These are phyloP conservation scores for Alternaria incomplexa DNA, from an alignment of 2,329 filamentous ascomycete species.

Conservation along the genomic window DNA sequence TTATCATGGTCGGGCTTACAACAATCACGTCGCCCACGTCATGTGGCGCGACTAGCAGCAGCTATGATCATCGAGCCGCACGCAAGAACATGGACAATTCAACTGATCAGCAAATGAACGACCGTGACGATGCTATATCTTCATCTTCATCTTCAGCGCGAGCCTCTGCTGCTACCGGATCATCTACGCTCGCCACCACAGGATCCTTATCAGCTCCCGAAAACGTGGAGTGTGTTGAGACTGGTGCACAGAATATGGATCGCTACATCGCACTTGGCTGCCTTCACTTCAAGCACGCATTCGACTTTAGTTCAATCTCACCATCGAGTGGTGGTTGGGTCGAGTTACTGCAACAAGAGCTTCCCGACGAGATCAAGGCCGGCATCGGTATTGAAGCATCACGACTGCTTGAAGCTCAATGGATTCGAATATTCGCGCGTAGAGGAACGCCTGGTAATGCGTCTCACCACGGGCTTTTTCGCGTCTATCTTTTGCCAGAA, in stretches of 20 bases:
- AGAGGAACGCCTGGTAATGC: background rate
- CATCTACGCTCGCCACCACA: conserved; percentile 19
- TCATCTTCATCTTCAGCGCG: background rate
- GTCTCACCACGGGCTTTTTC: conserved; percentile 41
- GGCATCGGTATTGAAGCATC: conserved; percentile 32
- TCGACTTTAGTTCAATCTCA: background rate
- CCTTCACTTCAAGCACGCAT: conserved; percentile 28
- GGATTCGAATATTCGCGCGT: conserved; percentile 42
- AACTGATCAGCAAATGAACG: background rate
- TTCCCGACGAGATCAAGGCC: conserved; percentile 28
- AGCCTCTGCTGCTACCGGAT: conserved; percentile 1
- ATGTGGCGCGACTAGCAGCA: background rate
- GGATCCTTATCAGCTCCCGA: conserved; percentile 5
- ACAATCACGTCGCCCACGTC: background rate
- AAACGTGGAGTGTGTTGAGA: background rate
- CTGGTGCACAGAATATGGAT: conserved; percentile 23
- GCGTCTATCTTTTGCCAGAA: conserved; percentile 70
- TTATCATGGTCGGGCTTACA: background rate
- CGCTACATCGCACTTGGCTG: conserved; percentile 47
- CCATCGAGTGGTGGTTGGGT: conserved; percentile 24
- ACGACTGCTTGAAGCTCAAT: conserved; percentile 41
- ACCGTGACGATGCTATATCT: background rate
- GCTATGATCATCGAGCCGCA: background rate
- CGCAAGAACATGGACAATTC: background rate
- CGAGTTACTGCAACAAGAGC: conserved; percentile 26